Evolutionary conservation across 768 basidiomycete species (phyloP), one percentile per base, ranked within the genome.

Genomic region (Pilatotrama ljubarskyi): DNA sequence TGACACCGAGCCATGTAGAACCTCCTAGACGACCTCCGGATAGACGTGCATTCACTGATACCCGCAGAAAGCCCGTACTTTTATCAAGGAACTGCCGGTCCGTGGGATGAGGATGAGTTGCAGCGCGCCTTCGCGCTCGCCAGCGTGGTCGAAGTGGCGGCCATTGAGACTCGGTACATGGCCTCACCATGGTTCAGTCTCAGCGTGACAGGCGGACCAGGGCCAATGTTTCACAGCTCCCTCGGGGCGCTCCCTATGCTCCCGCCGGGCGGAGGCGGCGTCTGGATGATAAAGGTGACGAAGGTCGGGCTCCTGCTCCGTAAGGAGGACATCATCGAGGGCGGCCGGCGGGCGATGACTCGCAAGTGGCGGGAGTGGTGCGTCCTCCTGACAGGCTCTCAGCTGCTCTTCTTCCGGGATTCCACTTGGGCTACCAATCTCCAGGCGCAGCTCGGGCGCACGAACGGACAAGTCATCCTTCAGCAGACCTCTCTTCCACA

Each of bases 331-430:
- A 68, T 84, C 0, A 63, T 83, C 7, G 90, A 91, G 63, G 85
- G 89, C 3, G 91, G 93, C 13, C 91, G 83, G 74, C 93, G 87
- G 66, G 77, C 87, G 0, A 75, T 77, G 46, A 88, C 82, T 67
- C 82, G 93, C 49, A 98, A 95, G 75, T 98, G 97, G 97, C 87
- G 82, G 67, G 75, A 84, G 11, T 95, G 88, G 82, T 87, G 85
- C 62, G 90, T 94, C 9, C 79, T 95, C 50, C 78, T 99, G 56
- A 95, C 94, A 3, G 88, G 86, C 24, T 95, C 93, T 5, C 96
- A 98, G 67, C 78, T 99, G 4, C 80, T 98, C 44, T 89, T 98
- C 71, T 95, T 94, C 75, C 88, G 90, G 26, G 91, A 93, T 72
- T 71, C 82, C 3, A 68, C 81, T 14, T 86, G 82, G 84, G 81